A percentile compares a stretch with the other conserved stretches of the same genome.
These are phyloP conservation scores for Russula brevipes DNA, from an alignment of 768 basidiomycete genomes.

Conservation along the genomic window DNA sequence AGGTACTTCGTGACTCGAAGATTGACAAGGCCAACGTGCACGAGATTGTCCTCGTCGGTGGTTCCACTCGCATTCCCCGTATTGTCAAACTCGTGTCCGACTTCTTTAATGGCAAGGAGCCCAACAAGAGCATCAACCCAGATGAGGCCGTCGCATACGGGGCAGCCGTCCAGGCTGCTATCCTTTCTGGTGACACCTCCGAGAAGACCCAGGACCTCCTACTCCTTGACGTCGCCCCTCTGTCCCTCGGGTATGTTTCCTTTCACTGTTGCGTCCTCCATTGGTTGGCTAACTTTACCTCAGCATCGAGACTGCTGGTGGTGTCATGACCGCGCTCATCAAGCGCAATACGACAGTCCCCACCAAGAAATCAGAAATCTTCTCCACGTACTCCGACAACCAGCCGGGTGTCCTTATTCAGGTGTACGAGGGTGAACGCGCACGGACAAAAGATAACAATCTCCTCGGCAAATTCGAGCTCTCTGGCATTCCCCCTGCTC, in stretches of 20 bases:
- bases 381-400: conserved; percentile 98
- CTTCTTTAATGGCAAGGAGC: conserved; percentile 98
- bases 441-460: conserved; percentile 98
- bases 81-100: conserved; percentile 97
- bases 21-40: conserved; percentile 94
- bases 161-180: conserved; percentile 97
- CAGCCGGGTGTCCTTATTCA: conserved; percentile 98
- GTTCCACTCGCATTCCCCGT: conserved; percentile 97
- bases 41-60: conserved; percentile 97
- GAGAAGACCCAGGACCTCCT: conserved; percentile 97
- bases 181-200: conserved; percentile 95
- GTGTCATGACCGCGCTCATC: conserved; percentile 98
- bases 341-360: conserved; percentile 98
- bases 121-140: conserved; percentile 99
- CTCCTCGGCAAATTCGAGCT: conserved; percentile 98
- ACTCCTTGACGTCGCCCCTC: conserved; percentile 87
- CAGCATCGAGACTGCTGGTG: conserved; percentile 96
- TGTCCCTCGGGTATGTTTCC: conserved; percentile 53
- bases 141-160: conserved; percentile 99
- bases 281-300: conserved; percentile 24
- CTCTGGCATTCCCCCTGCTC: conserved; percentile 92
- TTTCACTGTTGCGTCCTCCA: conserved; percentile 27
- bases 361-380: conserved; percentile 97
- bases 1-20: conserved; percentile 96
- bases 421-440: conserved; percentile 97